Conservation (phyloP, 345 rosid species). For the Syzygium aromaticum region DNA sequence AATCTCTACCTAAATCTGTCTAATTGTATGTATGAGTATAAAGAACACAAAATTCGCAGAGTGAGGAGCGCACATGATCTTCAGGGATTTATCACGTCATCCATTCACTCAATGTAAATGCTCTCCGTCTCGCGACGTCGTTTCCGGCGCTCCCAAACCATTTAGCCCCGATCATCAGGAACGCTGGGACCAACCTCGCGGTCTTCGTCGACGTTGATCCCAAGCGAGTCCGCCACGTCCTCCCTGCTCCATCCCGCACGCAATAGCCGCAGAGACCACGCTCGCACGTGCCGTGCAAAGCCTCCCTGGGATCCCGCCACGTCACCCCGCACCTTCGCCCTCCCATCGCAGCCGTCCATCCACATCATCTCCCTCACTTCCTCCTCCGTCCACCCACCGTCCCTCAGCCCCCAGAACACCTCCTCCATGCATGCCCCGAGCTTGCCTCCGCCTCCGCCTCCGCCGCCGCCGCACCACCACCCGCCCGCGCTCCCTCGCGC, state of each 20-base stretch:
- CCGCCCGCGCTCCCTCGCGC: conserved; percentile 2
- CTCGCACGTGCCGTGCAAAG: conserved; percentile 13
- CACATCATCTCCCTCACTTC: conserved; percentile 77
- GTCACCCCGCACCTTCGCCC: background rate
- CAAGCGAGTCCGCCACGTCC: conserved; percentile 56
- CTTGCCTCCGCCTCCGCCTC: background rate
- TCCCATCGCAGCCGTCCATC: conserved; percentile 30
- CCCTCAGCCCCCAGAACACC: conserved; percentile 52
- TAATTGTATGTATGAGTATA: background rate
- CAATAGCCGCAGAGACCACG: conserved; percentile 18
- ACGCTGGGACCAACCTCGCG: background rate
- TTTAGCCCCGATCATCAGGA: background rate
- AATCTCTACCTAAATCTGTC: background rate
- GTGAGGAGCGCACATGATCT: background rate
- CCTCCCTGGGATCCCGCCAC: background rate
- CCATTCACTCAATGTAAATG: background rate
- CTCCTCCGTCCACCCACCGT: conserved; percentile 79
- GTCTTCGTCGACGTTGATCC: conserved; percentile 7
- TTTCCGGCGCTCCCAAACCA: background rate
- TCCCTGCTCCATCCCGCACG: conserved; percentile 55
- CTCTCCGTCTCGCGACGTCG: background rate
- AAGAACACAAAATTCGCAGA: background rate
- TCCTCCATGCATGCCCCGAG: conserved; percentile 54
- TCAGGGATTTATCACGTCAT: background rate
- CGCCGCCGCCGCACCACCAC: conserved; percentile 38